phyloP scores from a whole-genome alignment of 2,329 filamentous ascomycete species.

The Ophiosphaerella narmari region DNA sequence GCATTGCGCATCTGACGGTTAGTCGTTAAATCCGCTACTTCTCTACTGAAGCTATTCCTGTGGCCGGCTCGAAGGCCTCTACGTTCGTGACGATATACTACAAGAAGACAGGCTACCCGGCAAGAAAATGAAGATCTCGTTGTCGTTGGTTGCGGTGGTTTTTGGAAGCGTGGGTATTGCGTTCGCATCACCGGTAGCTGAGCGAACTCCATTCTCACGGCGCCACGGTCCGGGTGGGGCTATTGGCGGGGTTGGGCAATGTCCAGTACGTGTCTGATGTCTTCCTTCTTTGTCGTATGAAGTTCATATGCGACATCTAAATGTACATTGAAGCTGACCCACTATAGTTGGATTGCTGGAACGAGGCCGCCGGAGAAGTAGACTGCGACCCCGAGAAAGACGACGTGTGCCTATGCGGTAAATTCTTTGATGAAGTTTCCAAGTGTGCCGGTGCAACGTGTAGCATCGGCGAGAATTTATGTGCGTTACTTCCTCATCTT shows the following conservation, averaged over 20 bases:
- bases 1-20: neutral
- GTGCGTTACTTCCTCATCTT: slow-evolving; percentile 21
- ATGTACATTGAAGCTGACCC: neutral
- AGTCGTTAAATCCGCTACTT: neutral
- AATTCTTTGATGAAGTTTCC: slow-evolving; percentile 40
- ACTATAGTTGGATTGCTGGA: slow-evolving; percentile 39
- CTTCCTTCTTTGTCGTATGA: neutral
- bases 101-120: neutral
- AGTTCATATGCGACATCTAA: neutral
- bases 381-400: slow-evolving; percentile 37
- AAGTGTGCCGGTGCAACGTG: slow-evolving; percentile 34
- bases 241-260: slow-evolving; percentile 26
- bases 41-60: neutral
- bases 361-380: slow-evolving; percentile 32
- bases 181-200: slow-evolving; percentile 26
- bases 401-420: slow-evolving; percentile 39
- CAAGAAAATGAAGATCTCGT: slow-evolving; percentile 20
- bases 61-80: slow-evolving; percentile 5
- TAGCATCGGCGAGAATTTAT: slow-evolving; percentile 35
- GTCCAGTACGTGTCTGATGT: slow-evolving; percentile 25
- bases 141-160: slow-evolving; percentile 18
- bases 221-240: slow-evolving; percentile 10
- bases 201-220: slow-evolving; percentile 2
- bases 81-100: slow-evolving; percentile 11
- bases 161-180: slow-evolving; percentile 15